Base-by-base conservation (phyloP, 2,329 filamentous ascomycete species). In the Pseudogymnoascus sp. region DNA sequence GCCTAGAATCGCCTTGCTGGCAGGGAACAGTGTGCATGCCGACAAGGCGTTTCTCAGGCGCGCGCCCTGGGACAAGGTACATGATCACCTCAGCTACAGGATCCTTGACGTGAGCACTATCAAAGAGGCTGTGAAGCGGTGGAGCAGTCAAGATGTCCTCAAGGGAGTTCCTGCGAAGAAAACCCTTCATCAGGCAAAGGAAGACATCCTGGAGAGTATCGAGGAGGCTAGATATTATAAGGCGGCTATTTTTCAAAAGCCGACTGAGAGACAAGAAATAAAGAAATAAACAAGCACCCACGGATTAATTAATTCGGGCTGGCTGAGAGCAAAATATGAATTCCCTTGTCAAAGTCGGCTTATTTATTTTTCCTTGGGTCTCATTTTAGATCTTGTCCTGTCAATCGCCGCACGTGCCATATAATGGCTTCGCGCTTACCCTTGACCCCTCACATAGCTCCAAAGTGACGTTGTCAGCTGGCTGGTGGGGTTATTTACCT, bases 161-260 rank as follows among this genome's bases (percentile, higher is more conserved):
- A 75, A 76, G 60, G 76, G 77, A 45, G 84, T 82, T 26, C 92
- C 92, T 10, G 73, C 70, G 63, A 97, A 97, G 77, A 82, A 81
- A 70, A 83, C 82, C 35, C 76, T 85, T 58, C 94, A 99, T 75
- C 83, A 92, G 73, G 94, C 94, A 0, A 84, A 82, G 67, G 84
- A 90, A 60, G 94, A 99, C 73, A 96, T 99, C 61, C 73, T 96
- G 62, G 94, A 99, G 76, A 97, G 92, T 73, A 96, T 99, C 63
- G 86, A 82, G 60, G 94, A 99, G 76, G 92, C 92, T 59, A 83
- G 77, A 68, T 96, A 88, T 71, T 97, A 96, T 73, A 83, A 82
- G 67, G 77, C 86, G 62, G 76, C 75, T 15, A 81, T 95, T 60
- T 95, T 95, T 71, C 66, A 65, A 39, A 48, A 28, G 23, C 34